A percentile compares a stretch with the other conserved stretches of the same genome.
phyloP scores from a whole-genome alignment of 2,329 filamentous ascomycete species.

The Hymenoscyphus occultus region DNA sequence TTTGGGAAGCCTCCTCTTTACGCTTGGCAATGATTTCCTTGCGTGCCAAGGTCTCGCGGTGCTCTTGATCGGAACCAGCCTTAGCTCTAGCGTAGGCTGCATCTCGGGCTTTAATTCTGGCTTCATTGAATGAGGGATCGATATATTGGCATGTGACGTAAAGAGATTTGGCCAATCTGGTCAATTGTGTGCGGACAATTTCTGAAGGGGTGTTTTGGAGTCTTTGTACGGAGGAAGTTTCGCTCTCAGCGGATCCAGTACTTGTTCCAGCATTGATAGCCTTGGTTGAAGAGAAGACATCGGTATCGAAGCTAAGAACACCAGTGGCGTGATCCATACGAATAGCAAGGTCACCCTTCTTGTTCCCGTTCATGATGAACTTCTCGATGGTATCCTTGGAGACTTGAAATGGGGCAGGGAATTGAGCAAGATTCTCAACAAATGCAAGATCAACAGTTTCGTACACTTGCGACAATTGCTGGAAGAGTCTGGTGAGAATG shows the following conservation, averaged over 20 bases:
- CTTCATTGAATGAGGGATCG: conserved; percentile 82
- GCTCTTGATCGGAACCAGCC: conserved; percentile 88
- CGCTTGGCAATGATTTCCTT: conserved; percentile 93
- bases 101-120: conserved; percentile 73
- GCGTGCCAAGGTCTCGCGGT: conserved; percentile 77
- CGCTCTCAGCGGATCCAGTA: conserved; percentile 82
- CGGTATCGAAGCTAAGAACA: conserved; percentile 93
- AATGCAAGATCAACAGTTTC: conserved; percentile 95
- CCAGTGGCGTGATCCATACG: conserved; percentile 94
- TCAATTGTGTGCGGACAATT: conserved; percentile 93
- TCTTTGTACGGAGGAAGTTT: conserved; percentile 82
- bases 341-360: conserved; percentile 97
- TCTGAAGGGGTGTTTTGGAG: conserved; percentile 97
- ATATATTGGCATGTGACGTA: conserved; percentile 96
- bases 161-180: conserved; percentile 84
- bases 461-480: conserved; percentile 98
- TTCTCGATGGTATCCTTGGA: conserved; percentile 91
- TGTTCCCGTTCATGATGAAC: conserved; percentile 99
- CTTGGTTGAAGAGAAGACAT: conserved; percentile 97
- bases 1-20: conserved; percentile 91
- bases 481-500: conserved; percentile 95
- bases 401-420: conserved; percentile 95
- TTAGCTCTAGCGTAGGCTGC: conserved; percentile 77
- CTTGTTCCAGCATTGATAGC: conserved; percentile 80
- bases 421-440: conserved; percentile 88